These are phyloP conservation scores for Chenopodium berlandieri DNA, from an alignment of 148 eudicot species.

Conservation along the genomic window DNA sequence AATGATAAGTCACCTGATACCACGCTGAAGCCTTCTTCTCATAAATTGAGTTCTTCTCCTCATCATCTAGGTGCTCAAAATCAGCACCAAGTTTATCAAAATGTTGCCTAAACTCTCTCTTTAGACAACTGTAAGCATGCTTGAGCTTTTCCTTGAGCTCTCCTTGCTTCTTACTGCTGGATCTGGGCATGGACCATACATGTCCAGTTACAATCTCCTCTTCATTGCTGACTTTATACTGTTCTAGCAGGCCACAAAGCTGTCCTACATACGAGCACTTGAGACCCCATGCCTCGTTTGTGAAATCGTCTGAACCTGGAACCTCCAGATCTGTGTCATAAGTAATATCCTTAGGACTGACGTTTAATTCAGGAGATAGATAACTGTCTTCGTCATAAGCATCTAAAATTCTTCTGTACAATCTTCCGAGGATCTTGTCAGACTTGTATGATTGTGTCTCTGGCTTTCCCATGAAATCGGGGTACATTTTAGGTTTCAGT, in stretches of 20 bases:
- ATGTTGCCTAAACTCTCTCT: constrained; percentile 66
- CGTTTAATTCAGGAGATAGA: constrained; percentile 29
- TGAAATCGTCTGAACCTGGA: constrained; percentile 46
- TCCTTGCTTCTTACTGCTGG: constrained; percentile 61
- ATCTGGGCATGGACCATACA: constrained; percentile 86
- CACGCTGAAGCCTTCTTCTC: constrained; percentile 93
- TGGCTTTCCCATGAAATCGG: constrained; percentile 93
- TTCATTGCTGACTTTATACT: constrained; percentile 76
- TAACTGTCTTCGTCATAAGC: constrained; percentile 30
- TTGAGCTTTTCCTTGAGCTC: constrained; percentile 84
- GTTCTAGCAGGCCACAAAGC: constrained; percentile 61
- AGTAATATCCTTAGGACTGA: constrained; percentile 28
- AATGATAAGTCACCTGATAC: constrained; percentile 81
- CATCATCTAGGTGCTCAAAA: constrained; percentile 35
- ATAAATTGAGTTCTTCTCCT: constrained; percentile 55
- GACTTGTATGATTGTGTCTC: constrained; percentile 63
- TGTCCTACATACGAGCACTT: constrained; percentile 83
- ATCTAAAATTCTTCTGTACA: constrained; percentile 61
- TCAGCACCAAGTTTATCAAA: constrained; percentile 53
- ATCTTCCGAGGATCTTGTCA: constrained; percentile 58
- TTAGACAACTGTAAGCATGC: constrained; percentile 68
- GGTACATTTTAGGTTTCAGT: constrained; percentile 79
- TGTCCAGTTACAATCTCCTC: constrained; percentile 91
- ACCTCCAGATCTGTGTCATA: constrained; percentile 68
- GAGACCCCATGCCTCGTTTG: constrained; percentile 61